phyloP scores from a whole-genome alignment of 768 basidiomycete species.

The Symmetrospora coprosmae region DNA sequence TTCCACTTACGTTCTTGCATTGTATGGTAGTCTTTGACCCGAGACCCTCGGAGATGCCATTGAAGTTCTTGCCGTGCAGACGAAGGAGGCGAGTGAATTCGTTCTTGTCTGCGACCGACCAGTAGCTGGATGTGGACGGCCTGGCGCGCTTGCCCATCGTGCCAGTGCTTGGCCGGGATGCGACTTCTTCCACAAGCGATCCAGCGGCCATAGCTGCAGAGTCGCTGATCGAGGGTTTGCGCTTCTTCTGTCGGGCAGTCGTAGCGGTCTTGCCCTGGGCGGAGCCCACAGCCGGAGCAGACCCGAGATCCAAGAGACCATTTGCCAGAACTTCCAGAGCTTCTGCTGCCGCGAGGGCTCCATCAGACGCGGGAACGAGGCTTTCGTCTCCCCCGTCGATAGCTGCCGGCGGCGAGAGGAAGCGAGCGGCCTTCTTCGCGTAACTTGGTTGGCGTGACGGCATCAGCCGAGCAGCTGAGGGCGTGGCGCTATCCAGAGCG shows the following conservation, averaged over 20 bases:
- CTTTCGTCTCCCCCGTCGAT: neutral
- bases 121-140: conserved; percentile 40
- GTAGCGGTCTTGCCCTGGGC: neutral
- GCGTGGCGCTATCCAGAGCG: conserved; percentile 6
- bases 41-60: conserved; percentile 55
- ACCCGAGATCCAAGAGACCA: no score
- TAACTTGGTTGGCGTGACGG: no score
- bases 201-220: neutral
- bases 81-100: conserved; percentile 48
- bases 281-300: neutral
- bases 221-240: conserved; percentile 15
- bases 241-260: conserved; percentile 13
- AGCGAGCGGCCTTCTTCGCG: conserved; percentile 19
- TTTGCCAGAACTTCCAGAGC: conserved; percentile 27
- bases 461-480: no score
- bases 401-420: neutral
- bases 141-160: conserved; percentile 18
- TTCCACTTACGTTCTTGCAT: conserved; percentile 35
- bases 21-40: conserved; percentile 41
- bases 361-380: conserved; percentile 20
- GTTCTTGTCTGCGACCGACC: conserved; percentile 54
- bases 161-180: neutral
- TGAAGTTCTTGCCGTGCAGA: conserved; percentile 54
- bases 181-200: neutral
- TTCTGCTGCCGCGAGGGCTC: conserved; percentile 30